phyloP scores from a whole-genome alignment of 2,329 filamentous ascomycete genomes.

The Aspergillus sp. region DNA sequence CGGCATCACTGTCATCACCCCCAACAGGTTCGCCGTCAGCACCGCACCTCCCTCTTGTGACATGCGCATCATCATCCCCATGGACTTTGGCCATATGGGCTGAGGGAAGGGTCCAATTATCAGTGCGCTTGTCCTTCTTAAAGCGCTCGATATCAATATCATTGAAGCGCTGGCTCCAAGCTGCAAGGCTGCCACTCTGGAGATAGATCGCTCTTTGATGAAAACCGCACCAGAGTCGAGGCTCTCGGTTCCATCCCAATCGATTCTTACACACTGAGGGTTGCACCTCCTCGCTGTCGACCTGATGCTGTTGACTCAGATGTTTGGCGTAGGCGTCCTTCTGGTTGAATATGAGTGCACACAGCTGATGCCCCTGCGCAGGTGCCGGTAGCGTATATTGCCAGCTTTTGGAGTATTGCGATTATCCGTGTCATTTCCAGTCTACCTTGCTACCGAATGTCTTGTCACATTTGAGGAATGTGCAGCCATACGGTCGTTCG shows the following conservation, averaged over 20 bases:
- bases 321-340: slow-evolving; percentile 63
- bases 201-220: slow-evolving; percentile 61
- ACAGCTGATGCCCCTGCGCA: slow-evolving; percentile 38
- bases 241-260: slow-evolving; percentile 64
- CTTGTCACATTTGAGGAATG: slow-evolving; percentile 67
- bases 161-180: slow-evolving; percentile 63
- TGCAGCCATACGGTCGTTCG: slow-evolving; percentile 78
- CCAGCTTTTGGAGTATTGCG: slow-evolving; percentile 76
- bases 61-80: slow-evolving; percentile 10
- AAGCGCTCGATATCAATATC: slow-evolving; percentile 68
- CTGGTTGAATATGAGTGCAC: slow-evolving; percentile 60
- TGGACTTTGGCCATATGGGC: slow-evolving; percentile 24
- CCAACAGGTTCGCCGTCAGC: slow-evolving; percentile 4
- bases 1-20: slow-evolving; percentile 13
- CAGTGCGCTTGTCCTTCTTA: slow-evolving; percentile 37
- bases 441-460: slow-evolving; percentile 90
- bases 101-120: slow-evolving; percentile 32
- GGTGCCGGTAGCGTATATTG: slow-evolving; percentile 57
- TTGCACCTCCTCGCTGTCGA: slow-evolving; percentile 28
- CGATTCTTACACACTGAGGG: slow-evolving; percentile 51
- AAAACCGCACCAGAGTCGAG: slow-evolving; percentile 85
- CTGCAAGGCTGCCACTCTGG: slow-evolving; percentile 50
- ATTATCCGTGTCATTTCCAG: slow-evolving; percentile 87
- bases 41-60: neutral
- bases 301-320: slow-evolving; percentile 53